Percentiles rank a stretch among this genome's conserved stretches.
phyloP scores from a whole-genome alignment of 371 early-diverging fungal genomes.

The Syncephalastrum sp. region DNA sequence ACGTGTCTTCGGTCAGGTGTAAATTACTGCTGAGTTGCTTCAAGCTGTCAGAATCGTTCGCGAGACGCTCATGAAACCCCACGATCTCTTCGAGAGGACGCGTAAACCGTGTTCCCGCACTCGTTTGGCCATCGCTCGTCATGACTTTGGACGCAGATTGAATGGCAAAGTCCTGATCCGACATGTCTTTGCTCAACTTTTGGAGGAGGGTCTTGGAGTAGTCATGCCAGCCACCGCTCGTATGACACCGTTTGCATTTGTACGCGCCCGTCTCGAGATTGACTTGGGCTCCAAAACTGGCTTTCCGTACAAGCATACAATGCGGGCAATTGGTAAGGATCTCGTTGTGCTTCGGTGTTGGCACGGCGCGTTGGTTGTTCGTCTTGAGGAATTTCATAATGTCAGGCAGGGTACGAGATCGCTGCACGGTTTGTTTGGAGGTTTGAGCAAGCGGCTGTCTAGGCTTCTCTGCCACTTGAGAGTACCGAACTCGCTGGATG shows the following conservation, averaged over 20 bases:
- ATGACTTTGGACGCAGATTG: constrained; percentile 7
- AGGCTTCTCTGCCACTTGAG: no score
- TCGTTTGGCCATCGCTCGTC: not conserved
- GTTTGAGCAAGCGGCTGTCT: no score
- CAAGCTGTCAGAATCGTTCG: constrained; percentile 15
- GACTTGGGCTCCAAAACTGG: constrained; percentile 39
- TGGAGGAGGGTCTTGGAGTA: constrained; percentile 5
- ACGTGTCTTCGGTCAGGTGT: constrained; percentile 20
- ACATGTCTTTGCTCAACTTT: constrained; percentile 7
- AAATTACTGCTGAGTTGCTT: constrained; percentile 17
- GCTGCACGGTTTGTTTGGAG: no score
- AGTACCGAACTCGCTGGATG: no score
- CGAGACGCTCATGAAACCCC: constrained; percentile 15
- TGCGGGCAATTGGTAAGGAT: constrained; percentile 46
- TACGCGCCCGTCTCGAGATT: constrained; percentile 36
- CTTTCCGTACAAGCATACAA: constrained; percentile 35
- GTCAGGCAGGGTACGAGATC: constrained; percentile 6
- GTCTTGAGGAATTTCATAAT: constrained; percentile 38
- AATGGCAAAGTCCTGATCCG: no score
- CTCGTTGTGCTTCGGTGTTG: constrained; percentile 21
- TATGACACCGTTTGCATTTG: constrained; percentile 25
- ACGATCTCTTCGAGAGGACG: constrained; percentile 27
- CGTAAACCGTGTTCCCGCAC: constrained; percentile 10
- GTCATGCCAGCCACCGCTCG: constrained; percentile 9
- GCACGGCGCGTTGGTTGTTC: constrained; percentile 37